Percentiles rank a stretch among this genome's conserved stretches.
phyloP scores from a whole-genome alignment of 768 basidiomycete genomes.

The Suillus placidus region DNA sequence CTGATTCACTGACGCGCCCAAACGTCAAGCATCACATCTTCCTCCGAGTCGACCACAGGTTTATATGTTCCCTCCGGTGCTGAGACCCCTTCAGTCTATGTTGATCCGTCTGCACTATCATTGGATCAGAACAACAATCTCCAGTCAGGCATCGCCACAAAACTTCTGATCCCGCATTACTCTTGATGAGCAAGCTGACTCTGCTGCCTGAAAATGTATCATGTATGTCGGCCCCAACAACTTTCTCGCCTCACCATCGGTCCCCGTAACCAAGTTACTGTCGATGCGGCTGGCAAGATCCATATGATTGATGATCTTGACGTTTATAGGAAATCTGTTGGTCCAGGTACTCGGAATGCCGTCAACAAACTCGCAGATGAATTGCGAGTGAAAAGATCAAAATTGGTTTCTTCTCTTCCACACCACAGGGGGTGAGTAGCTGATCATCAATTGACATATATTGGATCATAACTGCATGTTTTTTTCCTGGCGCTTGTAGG shows the following conservation, averaged over 20 bases:
- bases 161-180: conserved; percentile 75
- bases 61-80: conserved; percentile 72
- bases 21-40: conserved; percentile 83
- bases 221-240: conserved; percentile 84
- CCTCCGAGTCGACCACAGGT: conserved; percentile 78
- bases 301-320: conserved; percentile 83
- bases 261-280: conserved; percentile 83
- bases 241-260: conserved; percentile 83
- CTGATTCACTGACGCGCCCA: conserved; percentile 75
- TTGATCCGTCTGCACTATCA: conserved; percentile 61
- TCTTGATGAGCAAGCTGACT: conserved; percentile 84
- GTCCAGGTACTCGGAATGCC: conserved; percentile 76
- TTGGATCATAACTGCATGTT: conserved; percentile 30
- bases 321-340: conserved; percentile 74
- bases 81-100: conserved; percentile 73
- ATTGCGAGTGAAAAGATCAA: conserved; percentile 84
- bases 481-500: conserved; percentile 47
- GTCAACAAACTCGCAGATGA: conserved; percentile 83
- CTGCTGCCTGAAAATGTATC: conserved; percentile 81
- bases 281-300: conserved; percentile 86
- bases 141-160: conserved; percentile 51
- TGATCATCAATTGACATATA: conserved; percentile 10
- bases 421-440: conserved; percentile 80
- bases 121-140: conserved; percentile 40
- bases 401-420: conserved; percentile 94